Conservation (phyloP, 2,329 filamentous ascomycete genomes). For the Calonectria leucothoes region DNA sequence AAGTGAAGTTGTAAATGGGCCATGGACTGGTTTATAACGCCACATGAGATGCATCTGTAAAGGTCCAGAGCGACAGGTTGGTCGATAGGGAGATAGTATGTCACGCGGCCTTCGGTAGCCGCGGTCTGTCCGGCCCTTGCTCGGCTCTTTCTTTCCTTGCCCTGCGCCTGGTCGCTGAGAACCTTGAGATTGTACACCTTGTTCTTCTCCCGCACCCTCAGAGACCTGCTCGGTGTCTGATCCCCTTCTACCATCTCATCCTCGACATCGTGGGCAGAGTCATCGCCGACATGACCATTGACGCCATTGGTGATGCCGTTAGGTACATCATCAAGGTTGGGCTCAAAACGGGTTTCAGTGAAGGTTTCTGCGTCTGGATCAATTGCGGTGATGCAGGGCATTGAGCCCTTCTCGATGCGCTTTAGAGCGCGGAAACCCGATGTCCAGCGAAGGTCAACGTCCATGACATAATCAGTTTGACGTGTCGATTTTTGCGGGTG, state of each 20-base stretch:
- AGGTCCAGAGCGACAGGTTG: slow-evolving; percentile 59
- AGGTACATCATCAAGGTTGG: slow-evolving; percentile 29
- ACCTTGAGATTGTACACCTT: slow-evolving; percentile 71
- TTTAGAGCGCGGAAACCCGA: slow-evolving; percentile 51
- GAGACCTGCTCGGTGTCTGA: slow-evolving; percentile 62
- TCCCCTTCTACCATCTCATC: slow-evolving; percentile 59
- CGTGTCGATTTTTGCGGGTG: slow-evolving; percentile 35
- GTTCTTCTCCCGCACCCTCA: slow-evolving; percentile 59
- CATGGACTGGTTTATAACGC: slow-evolving; percentile 59
- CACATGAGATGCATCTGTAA: slow-evolving; percentile 64
- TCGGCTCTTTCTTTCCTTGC: slow-evolving; percentile 60
- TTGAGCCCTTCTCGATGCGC: slow-evolving; percentile 54
- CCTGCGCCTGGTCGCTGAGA: slow-evolving; percentile 67
- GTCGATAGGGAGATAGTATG: slow-evolving; percentile 58
- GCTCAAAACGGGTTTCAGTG: slow-evolving; percentile 37
- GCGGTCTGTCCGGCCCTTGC: slow-evolving; percentile 39
- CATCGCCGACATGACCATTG: slow-evolving; percentile 38
- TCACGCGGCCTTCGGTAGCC: slow-evolving; percentile 56
- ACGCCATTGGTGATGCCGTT: slow-evolving; percentile 31
- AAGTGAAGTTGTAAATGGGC: slow-evolving; percentile 62
- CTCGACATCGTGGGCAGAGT: slow-evolving; percentile 54
- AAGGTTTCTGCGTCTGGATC: slow-evolving; percentile 47
- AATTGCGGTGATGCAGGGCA: slow-evolving; percentile 57
- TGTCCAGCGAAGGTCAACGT: slow-evolving; percentile 61
- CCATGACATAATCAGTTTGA: slow-evolving; percentile 59